Base-by-base conservation (phyloP, 768 basidiomycete species). In the Leccinum arenicola region DNA sequence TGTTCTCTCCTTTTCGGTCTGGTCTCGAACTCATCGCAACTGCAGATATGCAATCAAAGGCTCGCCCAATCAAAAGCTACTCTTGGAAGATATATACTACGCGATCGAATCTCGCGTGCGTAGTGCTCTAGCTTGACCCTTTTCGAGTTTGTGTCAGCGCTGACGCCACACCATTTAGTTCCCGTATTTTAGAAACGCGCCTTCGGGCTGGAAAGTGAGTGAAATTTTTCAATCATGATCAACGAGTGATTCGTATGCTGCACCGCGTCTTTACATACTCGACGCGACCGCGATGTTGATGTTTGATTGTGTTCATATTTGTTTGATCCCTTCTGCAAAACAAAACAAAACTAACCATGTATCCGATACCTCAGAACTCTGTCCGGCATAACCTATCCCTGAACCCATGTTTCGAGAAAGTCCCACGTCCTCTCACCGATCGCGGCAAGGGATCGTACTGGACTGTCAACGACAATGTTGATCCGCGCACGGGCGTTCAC, bases 401-500 rank as follows among this genome's bases (percentile, higher is more conserved):
- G 61, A 94, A 94, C 65, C 91, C 92, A 54, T 94, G 91, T 69
- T 94, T 94, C 66, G 90, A 93, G 74, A 94, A 94, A 74, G 89
- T 93, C 5, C 87, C 92, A 3, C 88, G 92, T n/a, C 92, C 92
- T 12, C 82, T 94, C 64, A 94, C 92, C 6, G 92, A 94, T 67
- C 86, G 92, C 54, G 92, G 92, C 54, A 94, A 94, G 68, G 92
- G 92, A 21, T 93, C 90, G 0, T 94, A 93, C 68, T 94, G 92
- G 92, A 93, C 91, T 0, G 92, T 94, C 61, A 92, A 93, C 66
- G 91, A 93, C 66, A 89, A 89, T 66, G 89, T 93, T 48, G 91
- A 93, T 67, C 91, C 91, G 52, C 88, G 91, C 43, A 93, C 92
- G 3, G 92, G 92, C 36, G 92, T 93, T 33, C 92, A 94, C 68